A percentile compares a stretch with the other conserved stretches of the same genome.
These are phyloP conservation scores for Leccinum obscurum DNA, from an alignment of 768 basidiomycete species.

Conservation along the genomic window DNA sequence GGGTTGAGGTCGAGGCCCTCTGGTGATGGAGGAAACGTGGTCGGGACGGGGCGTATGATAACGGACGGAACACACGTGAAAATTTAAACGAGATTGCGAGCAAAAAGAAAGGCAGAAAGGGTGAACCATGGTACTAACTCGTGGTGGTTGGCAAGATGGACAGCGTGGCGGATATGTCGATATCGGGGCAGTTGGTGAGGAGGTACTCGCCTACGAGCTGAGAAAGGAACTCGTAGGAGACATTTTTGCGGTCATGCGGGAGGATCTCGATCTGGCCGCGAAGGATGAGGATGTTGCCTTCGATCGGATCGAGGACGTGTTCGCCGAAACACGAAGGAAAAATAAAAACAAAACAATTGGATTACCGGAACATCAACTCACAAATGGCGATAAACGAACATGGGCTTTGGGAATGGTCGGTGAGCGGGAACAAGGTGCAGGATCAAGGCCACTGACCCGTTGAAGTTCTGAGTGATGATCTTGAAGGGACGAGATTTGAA, in stretches of 20 bases:
- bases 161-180: slow-evolving; percentile 34
- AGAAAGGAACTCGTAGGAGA: slow-evolving; percentile 84
- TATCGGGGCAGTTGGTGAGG: slow-evolving; percentile 48
- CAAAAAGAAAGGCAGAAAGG: not conserved
- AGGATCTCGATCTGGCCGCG: slow-evolving; percentile 78
- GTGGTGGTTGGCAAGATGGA: slow-evolving; percentile 60
- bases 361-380: slow-evolving; percentile 28
- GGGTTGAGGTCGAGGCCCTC: slow-evolving; percentile 92
- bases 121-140: slow-evolving; percentile 47
- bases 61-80: not conserved
- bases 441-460: slow-evolving; percentile 54
- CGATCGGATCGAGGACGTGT: no score
- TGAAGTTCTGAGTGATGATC: slow-evolving; percentile 82
- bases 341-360: not conserved
- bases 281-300: slow-evolving; percentile 87
- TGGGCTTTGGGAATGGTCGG: slow-evolving; percentile 55
- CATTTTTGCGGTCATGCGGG: slow-evolving; percentile 62
- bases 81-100: not conserved
- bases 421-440: not conserved
- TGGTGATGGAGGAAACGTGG: slow-evolving; percentile 24
- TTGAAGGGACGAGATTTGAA: slow-evolving; percentile 50
- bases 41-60: not conserved
- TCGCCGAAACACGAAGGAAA: no score
- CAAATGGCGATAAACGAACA: slow-evolving; percentile 93
- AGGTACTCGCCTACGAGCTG: slow-evolving; percentile 84